These are phyloP conservation scores for Phytophthora citricola DNA, from an alignment of 352 stramenopile species.

Conservation along the genomic window DNA sequence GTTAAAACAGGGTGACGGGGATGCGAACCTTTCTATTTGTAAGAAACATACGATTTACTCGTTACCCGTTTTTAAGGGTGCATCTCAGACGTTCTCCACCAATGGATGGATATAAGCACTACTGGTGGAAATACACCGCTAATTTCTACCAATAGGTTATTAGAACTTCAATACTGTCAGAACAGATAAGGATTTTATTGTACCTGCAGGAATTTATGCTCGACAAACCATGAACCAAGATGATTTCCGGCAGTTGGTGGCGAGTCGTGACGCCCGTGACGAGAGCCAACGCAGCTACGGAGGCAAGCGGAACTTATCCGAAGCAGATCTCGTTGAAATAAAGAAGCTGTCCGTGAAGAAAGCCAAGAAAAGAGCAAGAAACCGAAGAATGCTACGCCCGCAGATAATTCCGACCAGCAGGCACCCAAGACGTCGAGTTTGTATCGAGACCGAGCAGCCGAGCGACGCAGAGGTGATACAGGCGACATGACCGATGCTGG, in stretches of 20 bases:
- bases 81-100: constrained; percentile 27
- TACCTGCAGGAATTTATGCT: constrained; percentile 10
- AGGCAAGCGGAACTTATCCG: constrained; percentile 65
- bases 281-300: constrained; percentile 36
- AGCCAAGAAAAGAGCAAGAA: constrained; percentile 66
- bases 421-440: constrained; percentile 6
- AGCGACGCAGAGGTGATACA: constrained; percentile 49
- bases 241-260: constrained; percentile 75
- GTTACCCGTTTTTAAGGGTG: constrained; percentile 22
- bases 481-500: constrained; percentile 57
- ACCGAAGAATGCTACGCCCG: constrained; percentile 24
- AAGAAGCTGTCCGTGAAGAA: constrained; percentile 68
- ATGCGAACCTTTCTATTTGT: constrained; percentile 18
- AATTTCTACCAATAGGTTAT: constrained; percentile 5
- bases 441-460: constrained; percentile 76
- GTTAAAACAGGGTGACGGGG: constrained; percentile 19
- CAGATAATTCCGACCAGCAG: constrained; percentile 3
- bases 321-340: constrained; percentile 54
- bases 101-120: constrained; percentile 29
- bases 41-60: not conserved
- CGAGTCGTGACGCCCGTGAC: constrained; percentile 25
- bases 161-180: constrained; percentile 7
- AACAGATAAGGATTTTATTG: not conserved
- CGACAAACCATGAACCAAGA: constrained; percentile 69
- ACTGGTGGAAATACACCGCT: constrained; percentile 11